These are phyloP conservation scores for Penicillium bialowiezense DNA, from an alignment of 495 filamentous ascomycete species.

Conservation along the genomic window DNA sequence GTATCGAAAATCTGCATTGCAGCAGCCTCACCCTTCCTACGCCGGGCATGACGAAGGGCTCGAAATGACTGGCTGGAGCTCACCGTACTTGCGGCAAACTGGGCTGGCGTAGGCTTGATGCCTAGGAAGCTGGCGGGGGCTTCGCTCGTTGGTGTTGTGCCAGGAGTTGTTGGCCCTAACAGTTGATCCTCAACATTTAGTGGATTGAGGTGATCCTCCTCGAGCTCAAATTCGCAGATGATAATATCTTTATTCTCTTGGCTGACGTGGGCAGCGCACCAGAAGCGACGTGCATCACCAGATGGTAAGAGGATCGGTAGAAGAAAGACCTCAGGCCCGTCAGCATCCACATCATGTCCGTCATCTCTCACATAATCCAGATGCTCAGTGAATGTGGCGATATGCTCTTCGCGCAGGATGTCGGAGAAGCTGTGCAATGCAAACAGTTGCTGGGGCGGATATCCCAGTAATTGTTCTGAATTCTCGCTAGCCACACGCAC, in stretches of 20 bases:
- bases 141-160: slow-evolving; percentile 57
- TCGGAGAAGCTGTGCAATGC: slow-evolving; percentile 70
- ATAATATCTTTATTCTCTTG: slow-evolving; percentile 63
- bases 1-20: slow-evolving; percentile 37
- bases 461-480: slow-evolving; percentile 70
- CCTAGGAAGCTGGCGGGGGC: slow-evolving; percentile 60
- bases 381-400: slow-evolving; percentile 78
- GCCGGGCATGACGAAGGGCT: slow-evolving; percentile 2
- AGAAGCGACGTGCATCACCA: slow-evolving; percentile 61
- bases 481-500: slow-evolving; percentile 89
- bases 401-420: slow-evolving; percentile 77
- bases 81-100: slow-evolving; percentile 5
- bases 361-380: slow-evolving; percentile 84
- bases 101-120: slow-evolving; percentile 54
- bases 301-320: slow-evolving; percentile 60
- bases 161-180: slow-evolving; percentile 31
- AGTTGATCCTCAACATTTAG: slow-evolving; percentile 56
- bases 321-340: slow-evolving; percentile 86
- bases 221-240: slow-evolving; percentile 90
- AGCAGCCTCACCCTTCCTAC: slow-evolving; percentile 4
- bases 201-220: slow-evolving; percentile 75
- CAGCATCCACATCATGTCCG: slow-evolving; percentile 58
- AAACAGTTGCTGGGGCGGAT: slow-evolving; percentile 76
- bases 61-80: slow-evolving; percentile 2
- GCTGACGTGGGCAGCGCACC: slow-evolving; percentile 85